phyloP scores from a whole-genome alignment of 1,284 basidiomycete species.

The Hemileia vastatrix region DNA sequence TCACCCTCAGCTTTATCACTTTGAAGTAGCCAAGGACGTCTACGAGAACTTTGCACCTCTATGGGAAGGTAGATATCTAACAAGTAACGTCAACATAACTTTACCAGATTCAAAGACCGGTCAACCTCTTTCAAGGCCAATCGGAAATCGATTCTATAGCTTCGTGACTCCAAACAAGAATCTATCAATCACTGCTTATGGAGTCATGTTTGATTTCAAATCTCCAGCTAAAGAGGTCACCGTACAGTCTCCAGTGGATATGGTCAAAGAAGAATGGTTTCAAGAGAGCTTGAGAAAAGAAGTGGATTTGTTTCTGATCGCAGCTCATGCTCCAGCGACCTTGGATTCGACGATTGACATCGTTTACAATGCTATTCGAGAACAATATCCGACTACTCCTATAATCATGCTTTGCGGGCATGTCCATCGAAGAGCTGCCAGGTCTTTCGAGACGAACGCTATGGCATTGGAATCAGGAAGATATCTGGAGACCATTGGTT shows the following conservation, averaged over 20 bases:
- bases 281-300: slow-evolving; percentile 29
- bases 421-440: background rate
- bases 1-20: too few relatives aligned
- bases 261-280: slow-evolving; percentile 41
- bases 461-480: slow-evolving; percentile 40
- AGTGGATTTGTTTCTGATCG: slow-evolving; percentile 38
- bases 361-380: slow-evolving; percentile 33
- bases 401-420: slow-evolving; percentile 31
- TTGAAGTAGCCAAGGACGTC: too few relatives aligned
- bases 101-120: too few relatives aligned
- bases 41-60: too few relatives aligned
- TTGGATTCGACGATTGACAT: slow-evolving; percentile 35
- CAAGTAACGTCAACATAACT: too few relatives aligned
- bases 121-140: too few relatives aligned
- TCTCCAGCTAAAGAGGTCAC: slow-evolving; percentile 32
- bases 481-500: slow-evolving; percentile 42
- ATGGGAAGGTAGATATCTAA: too few relatives aligned
- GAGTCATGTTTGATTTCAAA: slow-evolving; percentile 39
- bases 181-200: slow-evolving; percentile 36
- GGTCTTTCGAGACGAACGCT: slow-evolving; percentile 11
- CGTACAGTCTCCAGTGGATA: slow-evolving; percentile 35
- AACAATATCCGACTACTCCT: slow-evolving; percentile 35
- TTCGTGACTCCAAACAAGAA: slow-evolving; percentile 30
- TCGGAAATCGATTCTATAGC: too few relatives aligned
- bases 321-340: slow-evolving; percentile 40